Evolutionary conservation across 345 rosid species (phyloP), one percentile per base, ranked within the genome.

Genomic region (Reutealis trisperma): DNA sequence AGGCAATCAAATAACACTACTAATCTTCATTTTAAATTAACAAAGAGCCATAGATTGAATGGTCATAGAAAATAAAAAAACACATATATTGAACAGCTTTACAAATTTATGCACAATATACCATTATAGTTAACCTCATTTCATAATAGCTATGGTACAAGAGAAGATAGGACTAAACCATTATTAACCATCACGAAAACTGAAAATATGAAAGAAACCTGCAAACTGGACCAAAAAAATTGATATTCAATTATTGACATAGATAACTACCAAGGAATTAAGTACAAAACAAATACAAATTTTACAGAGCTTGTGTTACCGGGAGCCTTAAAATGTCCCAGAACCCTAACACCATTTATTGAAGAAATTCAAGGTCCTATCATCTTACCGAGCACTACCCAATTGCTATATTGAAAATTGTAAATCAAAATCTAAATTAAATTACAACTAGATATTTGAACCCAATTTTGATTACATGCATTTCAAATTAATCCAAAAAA

Each of bases 311-410:
- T 67, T 75, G 63, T 4, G 75, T 84, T 8, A 66, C 80, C 27
- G 65, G 55, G 86, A 80, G 77, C 79, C 85, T 77, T 77, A 76
- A 86, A 85, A 84, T 83, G 83, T 85, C 88, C 86, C 85, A 74
- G 73, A 81, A 76, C 58, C 79, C 62, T 57, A 70, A 67, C 70
- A 57, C 15, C 71, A 54, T 75, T 54, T 30, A 63, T 34, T 16
- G 67, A n/a, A 55, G 6, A 73, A 79, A 45, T 67, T 47, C 27
- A 11, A 4, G 75, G 55, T 32, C 24, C 72, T 67, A 42, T 60
- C 64, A 55, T 30, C 73, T 73, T 47, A 45, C 13, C 70, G 59
- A 76, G 80, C 75, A 59, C 74, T 64, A 72, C 66, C 69, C 80
- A 72, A 68, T 59, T 45, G 72, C 60, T 27, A n/a, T 13, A 57